These are phyloP conservation scores for Solanum rostratum DNA, from an alignment of 257 asterid genomes.

Conservation along the genomic window DNA sequence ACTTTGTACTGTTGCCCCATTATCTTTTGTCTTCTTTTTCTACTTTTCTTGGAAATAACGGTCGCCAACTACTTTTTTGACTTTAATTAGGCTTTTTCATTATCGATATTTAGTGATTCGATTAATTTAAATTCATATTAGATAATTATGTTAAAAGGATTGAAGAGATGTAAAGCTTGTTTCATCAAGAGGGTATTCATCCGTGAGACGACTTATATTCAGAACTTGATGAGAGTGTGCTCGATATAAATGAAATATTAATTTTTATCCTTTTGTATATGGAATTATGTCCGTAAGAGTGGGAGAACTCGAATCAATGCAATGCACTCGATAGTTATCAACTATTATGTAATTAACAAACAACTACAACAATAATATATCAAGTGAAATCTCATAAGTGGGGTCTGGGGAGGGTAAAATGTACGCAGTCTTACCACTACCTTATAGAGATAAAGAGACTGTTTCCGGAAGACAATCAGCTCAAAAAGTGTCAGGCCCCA, in stretches of 20 bases:
- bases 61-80: background rate
- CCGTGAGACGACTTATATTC: background rate
- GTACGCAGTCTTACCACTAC: too few relatives aligned
- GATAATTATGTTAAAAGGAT: background rate
- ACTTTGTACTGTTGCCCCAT: background rate
- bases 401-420: too few relatives aligned
- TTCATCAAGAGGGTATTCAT: background rate
- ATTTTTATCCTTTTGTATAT: too few relatives aligned
- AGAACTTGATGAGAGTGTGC: background rate
- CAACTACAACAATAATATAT: too few relatives aligned
- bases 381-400: too few relatives aligned
- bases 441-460: too few relatives aligned
- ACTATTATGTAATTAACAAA: background rate
- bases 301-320: background rate
- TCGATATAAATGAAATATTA: background rate
- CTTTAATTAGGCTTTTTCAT: background rate
- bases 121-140: background rate
- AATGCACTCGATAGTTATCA: background rate
- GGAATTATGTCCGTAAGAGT: background rate
- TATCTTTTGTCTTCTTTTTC: background rate
- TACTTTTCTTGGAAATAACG: background rate
- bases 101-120: accelerated
- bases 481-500: too few relatives aligned
- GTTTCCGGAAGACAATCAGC: too few relatives aligned
- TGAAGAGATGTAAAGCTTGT: background rate